Evolutionary conservation across 2,329 filamentous ascomycete genomes (phyloP).

Genomic region (Ceratocystis variospora): DNA sequence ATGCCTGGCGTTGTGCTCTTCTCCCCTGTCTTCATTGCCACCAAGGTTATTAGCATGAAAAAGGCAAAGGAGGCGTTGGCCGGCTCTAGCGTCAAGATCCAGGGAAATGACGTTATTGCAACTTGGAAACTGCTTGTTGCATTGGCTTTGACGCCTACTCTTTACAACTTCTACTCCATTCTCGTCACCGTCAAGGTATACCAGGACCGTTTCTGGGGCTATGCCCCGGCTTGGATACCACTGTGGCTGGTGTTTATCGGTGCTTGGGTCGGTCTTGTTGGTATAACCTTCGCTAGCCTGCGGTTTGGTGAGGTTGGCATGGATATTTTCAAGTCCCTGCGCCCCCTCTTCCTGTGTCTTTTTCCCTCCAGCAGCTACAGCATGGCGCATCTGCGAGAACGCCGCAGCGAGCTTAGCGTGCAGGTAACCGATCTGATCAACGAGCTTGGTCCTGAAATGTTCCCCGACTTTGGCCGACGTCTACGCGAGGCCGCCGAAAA

Average conservation of each 20-base stretch:
- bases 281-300: constrained; percentile 81
- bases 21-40: constrained; percentile 71
- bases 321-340: constrained; percentile 92
- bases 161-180: constrained; percentile 71
- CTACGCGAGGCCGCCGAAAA: constrained; percentile 47
- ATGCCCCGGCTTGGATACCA: constrained; percentile 65
- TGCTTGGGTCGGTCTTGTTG: constrained; percentile 68
- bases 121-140: constrained; percentile 92
- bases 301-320: constrained; percentile 96
- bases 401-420: constrained; percentile 58
- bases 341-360: constrained; percentile 73
- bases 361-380: constrained; percentile 74
- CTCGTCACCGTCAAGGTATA: constrained; percentile 65
- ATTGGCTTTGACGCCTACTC: constrained; percentile 63
- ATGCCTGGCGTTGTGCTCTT: constrained; percentile 80
- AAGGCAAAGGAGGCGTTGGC: constrained; percentile 76
- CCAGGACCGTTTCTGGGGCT: constrained; percentile 69
- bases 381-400: constrained; percentile 60
- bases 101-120: constrained; percentile 78
- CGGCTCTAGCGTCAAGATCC: constrained; percentile 75
- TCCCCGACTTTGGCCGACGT: constrained; percentile 79
- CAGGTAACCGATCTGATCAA: constrained; percentile 90
- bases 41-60: constrained; percentile 65
- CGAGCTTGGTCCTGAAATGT: constrained; percentile 86
- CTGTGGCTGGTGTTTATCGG: constrained; percentile 62